Base-by-base conservation (phyloP, 352 stramenopile species). In the Globisporangium carolinianum region DNA sequence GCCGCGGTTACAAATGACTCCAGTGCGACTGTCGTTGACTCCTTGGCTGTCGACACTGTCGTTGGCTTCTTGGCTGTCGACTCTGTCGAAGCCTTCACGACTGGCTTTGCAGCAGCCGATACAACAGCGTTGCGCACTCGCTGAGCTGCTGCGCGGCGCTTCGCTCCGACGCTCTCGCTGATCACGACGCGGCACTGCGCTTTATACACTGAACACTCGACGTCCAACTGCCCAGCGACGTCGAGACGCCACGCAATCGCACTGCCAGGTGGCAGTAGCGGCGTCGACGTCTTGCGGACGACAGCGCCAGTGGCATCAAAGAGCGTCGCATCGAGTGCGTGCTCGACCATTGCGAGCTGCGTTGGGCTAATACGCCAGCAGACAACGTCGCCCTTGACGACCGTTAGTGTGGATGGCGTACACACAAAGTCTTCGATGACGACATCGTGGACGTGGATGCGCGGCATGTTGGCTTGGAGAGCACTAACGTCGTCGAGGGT, bases 171-270 rank as follows among this genome's bases (percentile, higher is more conserved):
- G 48, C 17, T 42, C 18, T 49, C 58, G 9, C 15, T 57, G 24
- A 81, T 64, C 6, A 58, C n/a, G 38, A 81, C 57, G 0, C 61
- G 35, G 17, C 72, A 67, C 24, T 67, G 63, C 5, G 57, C 60
- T 37, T 76, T 62, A 60, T 81, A 81, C 11, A 78, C 69, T 3
- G 69, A 70, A 60, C 72, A 81, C 56, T 61, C 39, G 18, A 78
- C 48, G 54, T 51, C 24, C 46, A 73, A 53, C 5, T 53, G 43
- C 15, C 71, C 63, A 0, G 67, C 36, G 37, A 18, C 35, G 45
- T 47, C 55, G 61, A 81, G 75, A 4, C 69, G 69, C 69, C 66
- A 76, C 1, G 69, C 69, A 57, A 81, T 72, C 24, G 50, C 47
- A 38, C 54, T 62, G 6, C 69, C 69, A 42, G 60, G 48, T 14